Percentiles rank a stretch among this genome's conserved stretches.
phyloP scores from a whole-genome alignment of 2,329 filamentous ascomycete genomes.

The Phialophora expanda region DNA sequence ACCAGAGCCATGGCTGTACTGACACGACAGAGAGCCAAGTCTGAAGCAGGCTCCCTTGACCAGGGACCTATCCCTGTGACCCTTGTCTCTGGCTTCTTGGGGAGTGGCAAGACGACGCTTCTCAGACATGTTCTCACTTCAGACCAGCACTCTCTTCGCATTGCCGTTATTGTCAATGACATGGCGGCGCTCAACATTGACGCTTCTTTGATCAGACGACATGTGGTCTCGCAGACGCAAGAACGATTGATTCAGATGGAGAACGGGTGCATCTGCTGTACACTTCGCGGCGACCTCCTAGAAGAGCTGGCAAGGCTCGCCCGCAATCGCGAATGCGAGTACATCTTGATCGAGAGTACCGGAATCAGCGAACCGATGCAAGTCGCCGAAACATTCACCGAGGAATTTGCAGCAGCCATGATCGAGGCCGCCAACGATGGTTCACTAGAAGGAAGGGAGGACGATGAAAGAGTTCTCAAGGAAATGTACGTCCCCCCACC shows the following conservation, averaged over 20 bases:
- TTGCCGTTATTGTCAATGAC: slow-evolving; percentile 76
- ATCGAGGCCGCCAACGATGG: slow-evolving; percentile 53
- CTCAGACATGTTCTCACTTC: slow-evolving; percentile 71
- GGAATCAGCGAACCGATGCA: slow-evolving; percentile 76
- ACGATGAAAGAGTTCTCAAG: slow-evolving; percentile 52
- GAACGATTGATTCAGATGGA: slow-evolving; percentile 72
- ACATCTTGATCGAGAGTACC: slow-evolving; percentile 73
- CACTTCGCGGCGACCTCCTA: slow-evolving; percentile 71
- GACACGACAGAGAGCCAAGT: no score
- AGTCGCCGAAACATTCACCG: slow-evolving; percentile 74
- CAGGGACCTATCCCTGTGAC: no score
- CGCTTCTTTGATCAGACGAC: slow-evolving; percentile 64
- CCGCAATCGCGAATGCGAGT: slow-evolving; percentile 68
- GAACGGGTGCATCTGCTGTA: slow-evolving; percentile 79
- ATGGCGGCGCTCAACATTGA: slow-evolving; percentile 72
- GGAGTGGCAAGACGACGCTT: slow-evolving; percentile 73
- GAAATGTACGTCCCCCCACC: slow-evolving; percentile 51
- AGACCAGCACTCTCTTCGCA: slow-evolving; percentile 67
- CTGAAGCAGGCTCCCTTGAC: no score
- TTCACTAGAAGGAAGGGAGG: slow-evolving; percentile 49
- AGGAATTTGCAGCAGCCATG: slow-evolving; percentile 58
- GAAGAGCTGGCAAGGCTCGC: slow-evolving; percentile 71
- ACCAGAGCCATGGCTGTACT: no score
- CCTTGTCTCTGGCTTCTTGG: slow-evolving; percentile 51
- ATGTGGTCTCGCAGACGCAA: slow-evolving; percentile 63